Conservation (phyloP, 345 rosid species). For the Abelmoschus esculentus region DNA sequence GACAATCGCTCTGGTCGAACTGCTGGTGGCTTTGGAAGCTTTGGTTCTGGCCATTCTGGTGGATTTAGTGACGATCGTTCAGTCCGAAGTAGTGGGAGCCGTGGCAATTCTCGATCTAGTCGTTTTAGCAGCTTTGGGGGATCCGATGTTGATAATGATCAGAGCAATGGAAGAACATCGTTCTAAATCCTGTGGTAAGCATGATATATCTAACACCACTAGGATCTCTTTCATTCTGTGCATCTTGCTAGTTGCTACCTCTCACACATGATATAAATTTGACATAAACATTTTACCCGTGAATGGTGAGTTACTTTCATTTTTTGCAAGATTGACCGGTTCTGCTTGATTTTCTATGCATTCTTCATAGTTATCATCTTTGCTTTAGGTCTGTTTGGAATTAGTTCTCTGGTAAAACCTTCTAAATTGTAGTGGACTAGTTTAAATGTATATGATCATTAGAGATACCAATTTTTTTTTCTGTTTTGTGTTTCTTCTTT, state of each 20-base stretch:
- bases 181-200: neutral
- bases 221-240: neutral
- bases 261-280: neutral
- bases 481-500: neutral
- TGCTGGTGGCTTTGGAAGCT: neutral
- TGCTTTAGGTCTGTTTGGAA: neutral
- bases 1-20: neutral
- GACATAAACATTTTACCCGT: neutral
- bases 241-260: neutral
- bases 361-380: neutral
- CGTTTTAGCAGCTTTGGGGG: neutral
- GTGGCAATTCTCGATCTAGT: neutral
- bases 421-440: neutral
- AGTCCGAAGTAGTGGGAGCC: neutral
- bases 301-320: neutral
- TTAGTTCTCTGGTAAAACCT: neutral
- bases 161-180: conserved; percentile 5
- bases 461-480: neutral
- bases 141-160: neutral
- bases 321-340: neutral
- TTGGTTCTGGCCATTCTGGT: conserved; percentile 9
- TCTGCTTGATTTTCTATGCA: neutral
- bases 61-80: conserved; percentile 16
- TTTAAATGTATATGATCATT: neutral
- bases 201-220: neutral